phyloP scores from a whole-genome alignment of 1,284 basidiomycete genomes.

The Sporisorium graminicola region DNA sequence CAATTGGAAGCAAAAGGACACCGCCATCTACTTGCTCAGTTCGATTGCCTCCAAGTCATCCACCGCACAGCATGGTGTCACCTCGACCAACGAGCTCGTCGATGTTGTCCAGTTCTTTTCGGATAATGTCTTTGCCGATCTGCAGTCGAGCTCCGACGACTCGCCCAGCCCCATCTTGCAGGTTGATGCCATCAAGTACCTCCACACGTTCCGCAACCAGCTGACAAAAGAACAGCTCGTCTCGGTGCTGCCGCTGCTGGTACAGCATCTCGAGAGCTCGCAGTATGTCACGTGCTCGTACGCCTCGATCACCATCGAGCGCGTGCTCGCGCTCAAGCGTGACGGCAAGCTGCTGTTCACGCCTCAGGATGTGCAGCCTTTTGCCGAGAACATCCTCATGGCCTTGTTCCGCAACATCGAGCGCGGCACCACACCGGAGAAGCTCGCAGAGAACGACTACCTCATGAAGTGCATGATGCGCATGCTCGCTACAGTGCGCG shows the following conservation, averaged over 20 bases:
- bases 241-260: conserved; percentile 87
- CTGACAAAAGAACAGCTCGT: conserved; percentile 94
- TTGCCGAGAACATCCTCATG: conserved; percentile 81
- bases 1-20: conserved; percentile 95
- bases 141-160: conserved; percentile 77
- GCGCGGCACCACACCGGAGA: conserved; percentile 85
- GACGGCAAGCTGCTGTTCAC: conserved; percentile 75
- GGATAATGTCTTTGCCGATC: conserved; percentile 87
- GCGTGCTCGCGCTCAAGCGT: conserved; percentile 82
- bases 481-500: conserved; percentile 87
- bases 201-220: conserved; percentile 86
- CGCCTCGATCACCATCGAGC: conserved; percentile 71
- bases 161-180: conserved; percentile 82
- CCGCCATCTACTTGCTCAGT: conserved; percentile 92
- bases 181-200: conserved; percentile 84
- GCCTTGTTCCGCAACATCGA: conserved; percentile 86
- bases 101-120: conserved; percentile 97
- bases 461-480: conserved; percentile 99
- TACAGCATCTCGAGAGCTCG: conserved; percentile 78
- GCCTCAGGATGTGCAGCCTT: conserved; percentile 85
- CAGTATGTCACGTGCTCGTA: conserved; percentile 71
- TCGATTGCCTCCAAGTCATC: conserved; percentile 89
- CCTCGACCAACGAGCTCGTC: conserved; percentile 89
- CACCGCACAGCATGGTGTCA: conserved; percentile 81
- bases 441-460: conserved; percentile 97